Evolutionary conservation across 2,329 filamentous ascomycete genomes (phyloP).

Genomic region (Neofusicoccum ribis): DNA sequence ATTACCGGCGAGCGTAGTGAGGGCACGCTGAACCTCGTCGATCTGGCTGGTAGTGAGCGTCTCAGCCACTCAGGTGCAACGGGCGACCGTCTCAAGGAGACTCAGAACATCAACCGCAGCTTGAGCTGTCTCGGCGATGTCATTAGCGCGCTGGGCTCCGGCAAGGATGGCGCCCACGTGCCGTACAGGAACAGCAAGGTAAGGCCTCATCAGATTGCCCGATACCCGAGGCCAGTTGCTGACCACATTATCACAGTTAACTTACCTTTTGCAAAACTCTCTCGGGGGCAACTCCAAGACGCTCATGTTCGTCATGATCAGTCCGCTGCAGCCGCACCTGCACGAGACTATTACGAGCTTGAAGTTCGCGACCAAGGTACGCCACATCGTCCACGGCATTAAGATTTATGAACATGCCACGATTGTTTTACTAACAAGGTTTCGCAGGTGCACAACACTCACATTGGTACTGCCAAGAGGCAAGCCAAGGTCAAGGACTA

Average conservation of each 20-base stretch:
- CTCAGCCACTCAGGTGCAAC: constrained; percentile 84
- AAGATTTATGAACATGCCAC: not conserved
- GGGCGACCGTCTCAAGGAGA: constrained; percentile 86
- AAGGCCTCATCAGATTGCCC: constrained; percentile 28
- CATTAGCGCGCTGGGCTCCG: constrained; percentile 85
- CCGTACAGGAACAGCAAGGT: constrained; percentile 95
- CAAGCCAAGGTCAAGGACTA: constrained; percentile 60
- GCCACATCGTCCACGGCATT: constrained; percentile 23
- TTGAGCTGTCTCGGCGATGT: constrained; percentile 91
- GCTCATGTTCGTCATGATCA: constrained; percentile 99
- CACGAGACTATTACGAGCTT: constrained; percentile 92
- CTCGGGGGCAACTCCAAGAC: constrained; percentile 95
- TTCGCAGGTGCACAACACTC: constrained; percentile 75
- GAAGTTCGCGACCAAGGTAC: constrained; percentile 91
- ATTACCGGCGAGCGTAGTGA: constrained; percentile 83
- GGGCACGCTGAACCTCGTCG: constrained; percentile 92
- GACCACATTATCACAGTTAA: constrained; percentile 52
- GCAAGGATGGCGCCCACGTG: constrained; percentile 74
- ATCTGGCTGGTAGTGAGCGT: constrained; percentile 89
- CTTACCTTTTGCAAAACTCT: constrained; percentile 91
- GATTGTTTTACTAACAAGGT: not conserved
- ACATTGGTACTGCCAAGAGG: constrained; percentile 85
- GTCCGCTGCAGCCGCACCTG: constrained; percentile 84
- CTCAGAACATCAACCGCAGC: constrained; percentile 96
- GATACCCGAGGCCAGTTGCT: not conserved